Percentiles rank a stretch among this genome's conserved stretches.
Evolutionary conservation across 2,329 filamentous ascomycete genomes (phyloP).

Genomic region (Penicillium sp.): DNA sequence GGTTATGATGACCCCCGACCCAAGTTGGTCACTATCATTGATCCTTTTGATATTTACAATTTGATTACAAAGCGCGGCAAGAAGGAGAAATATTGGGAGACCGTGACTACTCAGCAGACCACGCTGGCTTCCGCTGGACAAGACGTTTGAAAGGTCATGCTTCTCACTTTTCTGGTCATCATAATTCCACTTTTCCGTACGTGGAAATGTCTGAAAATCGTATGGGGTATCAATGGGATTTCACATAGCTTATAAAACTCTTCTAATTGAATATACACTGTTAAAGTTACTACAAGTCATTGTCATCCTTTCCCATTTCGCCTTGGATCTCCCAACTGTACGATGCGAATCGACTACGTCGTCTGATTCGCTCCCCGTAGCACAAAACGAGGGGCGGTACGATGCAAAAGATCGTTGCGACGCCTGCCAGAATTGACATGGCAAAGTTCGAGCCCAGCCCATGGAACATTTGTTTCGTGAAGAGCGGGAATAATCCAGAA

Average conservation of each 20-base stretch:
- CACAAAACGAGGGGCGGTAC: conserved; percentile 39
- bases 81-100: conserved; percentile 43
- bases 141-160: background rate
- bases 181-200: background rate
- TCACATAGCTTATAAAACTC: background rate
- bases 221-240: background rate
- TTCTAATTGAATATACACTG: background rate
- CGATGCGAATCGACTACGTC: conserved; percentile 38
- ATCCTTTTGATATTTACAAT: conserved; percentile 44
- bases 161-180: background rate
- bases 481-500: conserved; percentile 42
- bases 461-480: conserved; percentile 43
- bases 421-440: conserved; percentile 39
- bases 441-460: conserved; percentile 41
- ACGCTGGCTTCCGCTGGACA: background rate
- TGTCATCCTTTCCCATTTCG: conserved; percentile 24
- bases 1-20: conserved; percentile 50
- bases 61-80: conserved; percentile 36
- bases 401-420: conserved; percentile 44
- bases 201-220: background rate
- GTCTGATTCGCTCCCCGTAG: conserved; percentile 38
- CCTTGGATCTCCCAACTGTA: conserved; percentile 32
- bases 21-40: conserved; percentile 44
- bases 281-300: conserved; percentile 11
- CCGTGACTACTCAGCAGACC: background rate